Conservation (phyloP, 805 yeast genomes). For the Yarrowia sp. region DNA sequence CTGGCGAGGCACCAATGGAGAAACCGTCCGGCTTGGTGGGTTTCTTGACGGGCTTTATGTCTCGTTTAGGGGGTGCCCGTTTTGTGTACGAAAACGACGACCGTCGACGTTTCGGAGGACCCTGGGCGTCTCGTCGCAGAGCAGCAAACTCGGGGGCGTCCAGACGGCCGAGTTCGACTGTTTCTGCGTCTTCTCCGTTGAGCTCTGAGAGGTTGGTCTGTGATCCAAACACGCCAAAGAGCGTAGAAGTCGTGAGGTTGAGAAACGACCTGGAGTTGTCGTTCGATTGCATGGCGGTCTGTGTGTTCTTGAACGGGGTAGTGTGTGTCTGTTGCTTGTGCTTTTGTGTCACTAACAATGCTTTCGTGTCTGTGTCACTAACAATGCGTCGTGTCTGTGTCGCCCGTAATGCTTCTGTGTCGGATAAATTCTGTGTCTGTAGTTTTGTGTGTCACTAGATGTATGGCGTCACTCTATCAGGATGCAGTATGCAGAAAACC, state of each 20-base stretch:
- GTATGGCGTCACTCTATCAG: constrained; percentile 5
- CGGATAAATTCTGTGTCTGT: background rate
- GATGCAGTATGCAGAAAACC: background rate
- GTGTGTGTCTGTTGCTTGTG: background rate
- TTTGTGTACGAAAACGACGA: background rate
- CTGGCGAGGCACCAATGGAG: background rate
- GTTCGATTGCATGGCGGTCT: background rate
- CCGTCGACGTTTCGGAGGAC: constrained; percentile 15
- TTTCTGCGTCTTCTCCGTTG: constrained; percentile 35
- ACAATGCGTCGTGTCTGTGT: no score
- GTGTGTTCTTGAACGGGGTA: no score
- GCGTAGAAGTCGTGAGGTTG: constrained; percentile 37
- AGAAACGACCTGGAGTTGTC: constrained; percentile 31
- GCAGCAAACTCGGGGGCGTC: constrained; percentile 8
- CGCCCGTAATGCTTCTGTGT: background rate
- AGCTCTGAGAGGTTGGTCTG: constrained; percentile 41
- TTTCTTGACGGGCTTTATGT: background rate
- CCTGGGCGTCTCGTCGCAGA: constrained; percentile 11
- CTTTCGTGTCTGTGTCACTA: no score
- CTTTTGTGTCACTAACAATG: constrained; percentile 1
- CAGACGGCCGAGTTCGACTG: constrained; percentile 16
- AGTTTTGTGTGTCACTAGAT: background rate
- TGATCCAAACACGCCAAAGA: constrained; percentile 43
- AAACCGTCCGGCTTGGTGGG: background rate
- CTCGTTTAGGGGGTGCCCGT: background rate